Conservation (phyloP, 805 yeast species). For the Zygoascus flipseniorum region DNA sequence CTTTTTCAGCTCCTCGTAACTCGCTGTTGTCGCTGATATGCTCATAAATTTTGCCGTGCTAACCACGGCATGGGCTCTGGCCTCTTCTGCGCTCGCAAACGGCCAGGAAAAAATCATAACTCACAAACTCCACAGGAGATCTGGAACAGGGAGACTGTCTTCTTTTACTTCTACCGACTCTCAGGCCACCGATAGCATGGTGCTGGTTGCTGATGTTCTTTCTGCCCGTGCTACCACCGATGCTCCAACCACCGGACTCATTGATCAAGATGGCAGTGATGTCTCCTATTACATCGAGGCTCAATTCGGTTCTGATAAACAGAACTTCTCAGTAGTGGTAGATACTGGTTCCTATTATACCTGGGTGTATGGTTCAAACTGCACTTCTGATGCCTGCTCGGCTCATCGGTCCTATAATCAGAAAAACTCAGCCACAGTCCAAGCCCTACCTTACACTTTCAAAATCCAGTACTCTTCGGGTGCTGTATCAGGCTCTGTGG, state of each 20-base stretch:
- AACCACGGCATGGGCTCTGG: background rate
- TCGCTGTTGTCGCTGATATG: background rate
- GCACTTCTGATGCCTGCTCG: constrained; percentile 33
- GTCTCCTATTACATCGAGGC: constrained; percentile 23
- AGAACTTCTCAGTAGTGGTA: constrained; percentile 42
- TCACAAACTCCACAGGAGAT: background rate
- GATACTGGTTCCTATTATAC: constrained; percentile 61
- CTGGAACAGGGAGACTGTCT: background rate
- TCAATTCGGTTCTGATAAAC: constrained; percentile 18
- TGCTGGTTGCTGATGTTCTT: constrained; percentile 12
- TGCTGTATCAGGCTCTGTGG: constrained; percentile 42
- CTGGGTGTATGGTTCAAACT: constrained; percentile 52
- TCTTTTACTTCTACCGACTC: background rate
- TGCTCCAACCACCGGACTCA: background rate
- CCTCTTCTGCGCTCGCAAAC: background rate
- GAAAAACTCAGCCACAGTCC: constrained; percentile 10
- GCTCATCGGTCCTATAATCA: constrained; percentile 9
- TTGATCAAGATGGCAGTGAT: constrained; percentile 22
- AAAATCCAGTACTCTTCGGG: constrained; percentile 47
- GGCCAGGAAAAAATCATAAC: background rate
- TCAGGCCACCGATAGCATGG: constrained; percentile 1
- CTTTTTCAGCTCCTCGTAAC: too few species aligned
- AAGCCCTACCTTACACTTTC: constrained; percentile 28
- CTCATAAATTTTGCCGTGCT: background rate
- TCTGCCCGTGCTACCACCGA: background rate